Base-by-base conservation (phyloP, 306 rosid genomes). In the Rubus parviflorus region DNA sequence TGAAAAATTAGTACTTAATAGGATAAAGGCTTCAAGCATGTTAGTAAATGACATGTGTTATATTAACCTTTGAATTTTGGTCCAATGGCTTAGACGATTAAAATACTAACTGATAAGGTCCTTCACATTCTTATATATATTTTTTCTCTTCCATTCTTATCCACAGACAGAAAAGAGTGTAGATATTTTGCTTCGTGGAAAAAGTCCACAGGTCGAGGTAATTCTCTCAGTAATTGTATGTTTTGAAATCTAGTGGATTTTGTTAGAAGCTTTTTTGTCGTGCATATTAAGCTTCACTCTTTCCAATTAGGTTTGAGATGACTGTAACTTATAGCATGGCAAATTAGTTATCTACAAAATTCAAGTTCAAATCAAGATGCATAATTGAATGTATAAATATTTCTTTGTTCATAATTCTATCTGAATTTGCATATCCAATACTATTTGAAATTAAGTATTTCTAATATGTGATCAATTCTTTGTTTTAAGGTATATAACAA, bases 191-290 rank as follows among this genome's bases (percentile, higher is more conserved):
- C 95, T 90, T 46, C 83, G 79, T 23, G 88, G 89, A 19, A 79
- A 75, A 81, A 53, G 1, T 81, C 92, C 95, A 49, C 92, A 84
- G 76, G 92, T 87, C 61, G 92, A 90, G 95, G 95, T 90, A 88
- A 79, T 81, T 77, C 42, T 84, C 63, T 42, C 47, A 37, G 52
- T 20, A 25, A 19, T 57, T 68, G 53, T 56, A 63, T 81, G 25
- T 77, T 64, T 61, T 51, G 40, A 47, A 66, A 62, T 69, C 23
- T 57, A 35, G 42, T 80, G 76, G 68, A 58, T 80, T 54, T 72
- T 6, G 23, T 74, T 37, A 15, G 23, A 78, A 67, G 74, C 41
- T 57, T 11, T 61, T 37, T 23, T 75, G 60, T 52, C 70, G 63
- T 71, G 48, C 63, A 60, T 65, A 30, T 63, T 46, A 70, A 70